phyloP scores from a whole-genome alignment of 2,329 filamentous ascomycete genomes.

The Claviceps capensis region DNA sequence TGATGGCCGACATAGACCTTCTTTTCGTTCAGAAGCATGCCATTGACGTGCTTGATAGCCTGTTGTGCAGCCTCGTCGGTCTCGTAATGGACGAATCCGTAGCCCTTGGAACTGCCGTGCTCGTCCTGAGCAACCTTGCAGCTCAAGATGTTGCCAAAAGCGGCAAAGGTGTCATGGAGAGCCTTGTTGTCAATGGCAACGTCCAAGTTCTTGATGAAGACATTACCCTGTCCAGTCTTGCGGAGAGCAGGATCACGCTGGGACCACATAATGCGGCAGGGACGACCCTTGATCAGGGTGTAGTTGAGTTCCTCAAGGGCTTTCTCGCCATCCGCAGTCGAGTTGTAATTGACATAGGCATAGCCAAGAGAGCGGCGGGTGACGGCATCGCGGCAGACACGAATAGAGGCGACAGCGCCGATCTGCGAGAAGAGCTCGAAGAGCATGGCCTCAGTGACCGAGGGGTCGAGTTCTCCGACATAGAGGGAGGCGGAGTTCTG shows the following conservation, averaged over 20 bases:
- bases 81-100: conserved; percentile 99
- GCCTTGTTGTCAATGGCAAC: conserved; percentile 99
- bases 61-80: conserved; percentile 92
- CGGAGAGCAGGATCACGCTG: conserved; percentile 97
- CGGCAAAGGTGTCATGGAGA: conserved; percentile 96
- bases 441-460: conserved; percentile 98
- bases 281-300: conserved; percentile 95
- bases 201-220: conserved; percentile 99
- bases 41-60: conserved; percentile 99
- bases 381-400: conserved; percentile 97
- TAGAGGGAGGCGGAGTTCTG: conserved; percentile 96
- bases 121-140: conserved; percentile 99
- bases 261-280: conserved; percentile 99
- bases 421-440: conserved; percentile 99
- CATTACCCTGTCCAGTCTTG: conserved; percentile 98
- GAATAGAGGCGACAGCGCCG: conserved; percentile 95
- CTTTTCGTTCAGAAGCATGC: conserved; percentile 99
- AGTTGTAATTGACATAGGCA: conserved; percentile 99
- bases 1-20: conserved; percentile 99
- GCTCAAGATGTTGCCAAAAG: conserved; percentile 97
- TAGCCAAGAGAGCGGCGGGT: conserved; percentile 97
- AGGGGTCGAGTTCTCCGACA: conserved; percentile 94
- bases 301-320: conserved; percentile 99
- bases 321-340: conserved; percentile 89
- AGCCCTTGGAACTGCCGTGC: conserved; percentile 91